These are phyloP conservation scores for Plasmodium ovale DNA, from an alignment of 169 alveolate genomes.

Conservation along the genomic window DNA sequence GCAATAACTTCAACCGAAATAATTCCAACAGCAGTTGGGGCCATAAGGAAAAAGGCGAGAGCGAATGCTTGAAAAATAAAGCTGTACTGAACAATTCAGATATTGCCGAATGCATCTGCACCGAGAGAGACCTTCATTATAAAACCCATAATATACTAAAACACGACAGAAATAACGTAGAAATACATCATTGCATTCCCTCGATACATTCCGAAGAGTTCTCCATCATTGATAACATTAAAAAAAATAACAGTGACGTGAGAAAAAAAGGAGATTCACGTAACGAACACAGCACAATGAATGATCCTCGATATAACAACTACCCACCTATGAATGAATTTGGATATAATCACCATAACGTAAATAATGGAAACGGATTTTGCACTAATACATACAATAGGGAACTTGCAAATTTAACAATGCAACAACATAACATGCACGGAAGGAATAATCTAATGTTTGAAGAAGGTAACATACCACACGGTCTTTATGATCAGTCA, in stretches of 20 bases:
- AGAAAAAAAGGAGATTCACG: background rate
- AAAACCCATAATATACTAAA: conserved; percentile 48
- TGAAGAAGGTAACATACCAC: conserved; percentile 57
- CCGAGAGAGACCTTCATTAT: background rate
- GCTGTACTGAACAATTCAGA: background rate
- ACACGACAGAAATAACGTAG: conserved; percentile 20
- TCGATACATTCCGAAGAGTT: conserved; percentile 8
- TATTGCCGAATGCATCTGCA: background rate
- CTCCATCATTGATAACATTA: background rate
- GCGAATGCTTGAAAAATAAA: conserved; percentile 15
- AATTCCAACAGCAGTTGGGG: no score
- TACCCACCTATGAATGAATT: conserved; percentile 59
- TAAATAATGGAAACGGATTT: conserved; percentile 43
- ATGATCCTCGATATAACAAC: conserved; percentile 33
- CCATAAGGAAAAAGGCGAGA: background rate
- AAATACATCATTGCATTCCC: conserved; percentile 50
- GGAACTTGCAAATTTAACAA: conserved; percentile 37
- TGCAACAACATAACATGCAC: conserved; percentile 74
- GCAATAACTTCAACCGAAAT: background rate
- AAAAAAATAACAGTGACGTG: background rate
- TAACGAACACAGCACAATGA: conserved; percentile 18
- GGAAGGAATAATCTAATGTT: conserved; percentile 71
- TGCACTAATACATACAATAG: conserved; percentile 48
- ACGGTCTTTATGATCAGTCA: conserved; percentile 73
- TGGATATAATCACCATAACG: conserved; percentile 58